Evolutionary conservation across 2,329 filamentous ascomycete species (phyloP).

Genomic region (Mollisiaceae sp.): DNA sequence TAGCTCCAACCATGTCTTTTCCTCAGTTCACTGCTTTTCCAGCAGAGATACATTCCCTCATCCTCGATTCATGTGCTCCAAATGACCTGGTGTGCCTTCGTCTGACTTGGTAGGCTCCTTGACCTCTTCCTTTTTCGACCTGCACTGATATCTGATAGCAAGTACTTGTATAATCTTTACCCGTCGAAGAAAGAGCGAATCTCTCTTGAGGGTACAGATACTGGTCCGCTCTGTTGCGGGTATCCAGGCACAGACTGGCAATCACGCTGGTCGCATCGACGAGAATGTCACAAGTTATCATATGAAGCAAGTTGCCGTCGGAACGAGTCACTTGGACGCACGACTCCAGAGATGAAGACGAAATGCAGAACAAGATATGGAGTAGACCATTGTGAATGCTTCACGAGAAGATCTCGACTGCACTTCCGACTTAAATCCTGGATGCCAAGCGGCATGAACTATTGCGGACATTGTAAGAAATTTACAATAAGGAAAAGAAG

Average conservation of each 20-base stretch:
- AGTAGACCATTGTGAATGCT: constrained; percentile 35
- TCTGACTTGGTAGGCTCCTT: constrained; percentile 36
- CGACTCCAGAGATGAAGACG: constrained; percentile 17
- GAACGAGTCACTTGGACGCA: constrained; percentile 10
- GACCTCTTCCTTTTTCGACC: background rate
- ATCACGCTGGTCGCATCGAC: constrained; percentile 16
- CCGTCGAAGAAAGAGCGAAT: constrained; percentile 13
- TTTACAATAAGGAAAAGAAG: constrained; percentile 36
- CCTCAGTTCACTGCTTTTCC: constrained; percentile 35
- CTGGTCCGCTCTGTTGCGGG: constrained; percentile 18
- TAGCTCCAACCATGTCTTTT: constrained; percentile 24
- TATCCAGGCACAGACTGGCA: background rate
- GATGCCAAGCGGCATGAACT: constrained; percentile 34
- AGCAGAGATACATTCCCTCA: constrained; percentile 35
- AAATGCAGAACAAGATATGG: constrained; percentile 24
- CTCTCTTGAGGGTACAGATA: constrained; percentile 26
- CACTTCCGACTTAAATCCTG: constrained; percentile 32
- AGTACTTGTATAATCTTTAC: constrained; percentile 34
- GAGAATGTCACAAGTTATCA: constrained; percentile 28
- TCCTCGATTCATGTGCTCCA: constrained; percentile 32
- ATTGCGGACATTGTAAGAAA: constrained; percentile 33
- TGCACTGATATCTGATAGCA: constrained; percentile 20
- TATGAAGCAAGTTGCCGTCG: constrained; percentile 14
- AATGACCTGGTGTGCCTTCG: constrained; percentile 37
- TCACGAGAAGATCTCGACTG: constrained; percentile 17